Evolutionary conservation across 108 stramenopile genomes (phyloP), one percentile per base, ranked within the genome.

Genomic region (Hondaea fermentalgiana): DNA sequence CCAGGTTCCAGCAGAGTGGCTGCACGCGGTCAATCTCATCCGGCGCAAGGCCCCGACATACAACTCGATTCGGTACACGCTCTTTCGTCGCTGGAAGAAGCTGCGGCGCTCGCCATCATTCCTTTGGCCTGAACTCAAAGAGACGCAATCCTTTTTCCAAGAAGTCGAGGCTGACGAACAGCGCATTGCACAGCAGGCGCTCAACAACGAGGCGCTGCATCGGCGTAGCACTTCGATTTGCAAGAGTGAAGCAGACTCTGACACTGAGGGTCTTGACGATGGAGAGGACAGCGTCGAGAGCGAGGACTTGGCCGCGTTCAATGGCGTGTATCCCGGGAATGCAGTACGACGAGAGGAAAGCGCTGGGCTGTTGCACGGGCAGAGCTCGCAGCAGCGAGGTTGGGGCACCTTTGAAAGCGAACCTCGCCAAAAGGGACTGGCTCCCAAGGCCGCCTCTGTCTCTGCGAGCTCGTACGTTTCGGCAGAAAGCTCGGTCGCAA

Each of bases 51-150:
- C 47, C 6, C 72, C 72, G 0, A 45, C 44, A 16, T 83, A 83
- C 72, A 83, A 83, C 21, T 10, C 21, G 72, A 5, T 51, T 5
- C 72, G 72, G 8, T 83, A 83, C 49, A 51, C 14, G 72, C 49
- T 45, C 72, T 83, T 83, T 51, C 72, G 72, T 8, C 21, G 72
- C n/a, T 83, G 72, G 72, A 83, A 83, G 72, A 19, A 51, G 49
- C 49, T 83, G 72, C 72, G 72, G 23, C 19, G 49, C 14, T 83
- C 72, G 47, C 72, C 72, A 5, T 83, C 72, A 10, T 83, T 83
- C 49, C 49, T 83, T 10, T 83, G 72, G 72, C 72, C 72, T 10
- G 44, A 45, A 21, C 44, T 83, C 21, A 83, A 21, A 8, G 12
- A 83, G 44, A 83, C 47, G 44, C 21, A 10, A 5, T 23, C 44